phyloP scores from a whole-genome alignment of 306 rosid species.

The Mimosa bimucronata region DNA sequence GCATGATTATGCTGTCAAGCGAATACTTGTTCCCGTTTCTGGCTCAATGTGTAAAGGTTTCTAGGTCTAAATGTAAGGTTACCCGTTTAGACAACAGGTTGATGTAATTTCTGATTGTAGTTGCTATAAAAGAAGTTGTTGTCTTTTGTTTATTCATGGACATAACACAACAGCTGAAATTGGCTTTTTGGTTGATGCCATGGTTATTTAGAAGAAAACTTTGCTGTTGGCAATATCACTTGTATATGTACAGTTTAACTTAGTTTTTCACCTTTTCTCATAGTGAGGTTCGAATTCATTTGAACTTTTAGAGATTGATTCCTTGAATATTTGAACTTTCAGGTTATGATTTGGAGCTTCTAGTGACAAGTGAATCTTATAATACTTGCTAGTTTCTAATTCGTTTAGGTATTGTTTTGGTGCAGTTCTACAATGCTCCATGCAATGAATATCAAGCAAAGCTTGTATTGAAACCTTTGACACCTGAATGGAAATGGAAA shows the following conservation, averaged over 20 bases:
- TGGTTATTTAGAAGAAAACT: not conserved
- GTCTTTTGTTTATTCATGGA: not conserved
- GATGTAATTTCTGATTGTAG: not conserved
- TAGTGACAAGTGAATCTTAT: not conserved
- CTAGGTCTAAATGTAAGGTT: not conserved
- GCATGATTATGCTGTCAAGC: not conserved
- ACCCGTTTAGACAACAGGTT: not conserved
- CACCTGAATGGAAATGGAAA: slow-evolving; percentile 83
- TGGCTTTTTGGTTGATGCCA: not conserved
- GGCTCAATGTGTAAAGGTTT: not conserved
- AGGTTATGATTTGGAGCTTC: not conserved
- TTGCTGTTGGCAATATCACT: not conserved
- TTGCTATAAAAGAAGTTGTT: not conserved
- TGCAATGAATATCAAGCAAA: slow-evolving; percentile 77
- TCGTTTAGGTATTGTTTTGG: slow-evolving; percentile 26
- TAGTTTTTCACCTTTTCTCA: slow-evolving; percentile 4
- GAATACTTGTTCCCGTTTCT: not conserved
- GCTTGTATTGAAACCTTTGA: slow-evolving; percentile 85
- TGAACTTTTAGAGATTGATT: not conserved
- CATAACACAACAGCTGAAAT: not conserved
- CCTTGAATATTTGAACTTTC: slow-evolving; percentile 5
- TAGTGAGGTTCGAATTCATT: not conserved
- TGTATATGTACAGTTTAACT: not conserved
- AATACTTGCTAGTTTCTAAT: slow-evolving; percentile 16
- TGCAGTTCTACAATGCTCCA: slow-evolving; percentile 91